phyloP scores from a whole-genome alignment of 352 stramenopile species.

The Phytophthora cactorum region DNA sequence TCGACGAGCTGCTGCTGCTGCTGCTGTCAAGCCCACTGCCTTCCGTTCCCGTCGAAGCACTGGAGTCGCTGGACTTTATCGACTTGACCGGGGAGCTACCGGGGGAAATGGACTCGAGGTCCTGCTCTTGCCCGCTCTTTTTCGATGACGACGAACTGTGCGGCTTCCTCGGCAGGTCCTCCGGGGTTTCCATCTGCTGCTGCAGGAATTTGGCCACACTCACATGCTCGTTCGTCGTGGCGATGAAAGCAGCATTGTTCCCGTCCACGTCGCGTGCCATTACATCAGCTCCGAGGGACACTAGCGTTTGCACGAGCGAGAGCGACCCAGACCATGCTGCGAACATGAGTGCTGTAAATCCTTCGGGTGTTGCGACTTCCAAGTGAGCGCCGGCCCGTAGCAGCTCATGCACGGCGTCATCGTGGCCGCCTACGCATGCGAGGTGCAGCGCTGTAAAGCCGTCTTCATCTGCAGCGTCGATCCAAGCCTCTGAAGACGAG shows the following conservation, averaged over 20 bases:
- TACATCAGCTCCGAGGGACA: conserved; percentile 44
- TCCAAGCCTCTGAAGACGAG: conserved; percentile 26
- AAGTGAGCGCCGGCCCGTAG: conserved; percentile 48
- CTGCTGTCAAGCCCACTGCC: conserved; percentile 29
- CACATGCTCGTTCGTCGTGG: conserved; percentile 55
- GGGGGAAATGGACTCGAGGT: conserved; percentile 22
- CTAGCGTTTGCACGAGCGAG: conserved; percentile 44
- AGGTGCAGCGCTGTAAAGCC: conserved; percentile 71
- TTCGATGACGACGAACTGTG: conserved; percentile 32
- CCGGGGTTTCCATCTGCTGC: conserved; percentile 27
- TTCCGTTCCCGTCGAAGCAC: conserved; percentile 25
- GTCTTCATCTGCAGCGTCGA: conserved; percentile 53
- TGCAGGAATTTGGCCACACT: conserved; percentile 52
- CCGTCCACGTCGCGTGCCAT: conserved; percentile 52
- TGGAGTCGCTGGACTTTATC: conserved; percentile 32
- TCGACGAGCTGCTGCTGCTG: conserved; percentile 29
- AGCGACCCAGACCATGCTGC: conserved; percentile 52
- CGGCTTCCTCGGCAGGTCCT: conserved; percentile 22
- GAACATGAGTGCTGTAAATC: conserved; percentile 67
- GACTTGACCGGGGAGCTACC: conserved; percentile 30
- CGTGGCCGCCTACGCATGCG: conserved; percentile 57
- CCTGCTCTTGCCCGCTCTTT: conserved; percentile 26
- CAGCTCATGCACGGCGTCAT: conserved; percentile 50
- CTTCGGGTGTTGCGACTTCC: conserved; percentile 53
- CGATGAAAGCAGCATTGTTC: conserved; percentile 58